Evolutionary conservation across 2,329 filamentous ascomycete species (phyloP).

Genomic region (Septoria petroselini): DNA sequence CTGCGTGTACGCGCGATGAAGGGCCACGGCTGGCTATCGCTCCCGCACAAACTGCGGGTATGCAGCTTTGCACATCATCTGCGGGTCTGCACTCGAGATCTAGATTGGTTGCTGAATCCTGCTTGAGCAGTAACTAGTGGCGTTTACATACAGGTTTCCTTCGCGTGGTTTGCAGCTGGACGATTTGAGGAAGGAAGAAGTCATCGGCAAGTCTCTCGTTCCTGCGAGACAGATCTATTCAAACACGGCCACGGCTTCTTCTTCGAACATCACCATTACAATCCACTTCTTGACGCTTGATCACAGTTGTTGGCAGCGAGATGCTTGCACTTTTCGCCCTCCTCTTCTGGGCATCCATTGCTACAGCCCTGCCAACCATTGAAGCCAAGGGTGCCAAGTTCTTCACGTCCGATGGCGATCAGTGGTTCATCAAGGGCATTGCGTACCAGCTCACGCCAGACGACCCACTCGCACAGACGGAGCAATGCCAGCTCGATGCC

Average conservation of each 20-base stretch:
- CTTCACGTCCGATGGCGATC: slow-evolving; percentile 76
- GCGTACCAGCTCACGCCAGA: slow-evolving; percentile 54
- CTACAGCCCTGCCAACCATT: slow-evolving; percentile 54
- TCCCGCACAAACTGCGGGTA: neutral
- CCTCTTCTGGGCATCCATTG: slow-evolving; percentile 33
- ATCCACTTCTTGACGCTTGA: neutral
- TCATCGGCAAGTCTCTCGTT: too few species aligned
- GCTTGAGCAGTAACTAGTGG: neutral
- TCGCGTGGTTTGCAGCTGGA: neutral
- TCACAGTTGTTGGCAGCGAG: neutral
- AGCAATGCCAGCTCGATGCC: slow-evolving; percentile 74
- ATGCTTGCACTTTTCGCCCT: slow-evolving; percentile 20
- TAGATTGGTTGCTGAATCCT: slow-evolving; percentile 1
- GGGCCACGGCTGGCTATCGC: neutral
- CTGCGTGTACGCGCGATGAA: neutral
- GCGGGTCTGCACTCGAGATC: neutral
- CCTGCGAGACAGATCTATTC: too few species aligned
- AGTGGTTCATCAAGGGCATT: slow-evolving; percentile 72
- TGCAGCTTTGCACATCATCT: neutral
- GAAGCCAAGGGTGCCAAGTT: slow-evolving; percentile 74
- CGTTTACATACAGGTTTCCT: slow-evolving; percentile 1
- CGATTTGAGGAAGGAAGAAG: too few species aligned
- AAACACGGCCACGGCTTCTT: too few species aligned
- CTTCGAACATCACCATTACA: too few species aligned
- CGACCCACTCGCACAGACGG: slow-evolving; percentile 72